A percentile compares a stretch with the other conserved stretches of the same genome.
Conservation (phyloP, 179 eudicot species). For the Dionaea muscipula region DNA sequence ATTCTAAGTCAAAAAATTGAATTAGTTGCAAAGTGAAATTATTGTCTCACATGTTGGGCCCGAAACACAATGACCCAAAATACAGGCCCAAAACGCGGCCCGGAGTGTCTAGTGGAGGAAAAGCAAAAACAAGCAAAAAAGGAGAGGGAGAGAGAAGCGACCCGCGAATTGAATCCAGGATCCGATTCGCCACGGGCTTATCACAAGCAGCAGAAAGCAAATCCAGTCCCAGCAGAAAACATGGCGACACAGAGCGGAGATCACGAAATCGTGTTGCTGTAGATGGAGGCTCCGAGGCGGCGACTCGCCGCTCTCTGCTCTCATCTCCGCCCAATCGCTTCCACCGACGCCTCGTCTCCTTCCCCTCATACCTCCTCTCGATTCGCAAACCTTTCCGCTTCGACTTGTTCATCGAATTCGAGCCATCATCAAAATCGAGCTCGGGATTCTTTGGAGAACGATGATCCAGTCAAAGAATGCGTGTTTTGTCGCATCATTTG, state of each 20-base stretch:
- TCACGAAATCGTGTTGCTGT: background rate
- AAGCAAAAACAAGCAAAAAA: too few species aligned
- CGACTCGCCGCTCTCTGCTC: conserved; percentile 24
- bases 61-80: too few species aligned
- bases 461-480: conserved; percentile 24
- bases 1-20: too few species aligned
- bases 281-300: conserved; percentile 20
- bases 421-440: conserved; percentile 9
- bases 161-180: too few species aligned
- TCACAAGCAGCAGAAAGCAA: too few species aligned
- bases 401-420: conserved; percentile 12
- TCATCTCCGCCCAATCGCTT: conserved; percentile 22
- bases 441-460: conserved; percentile 9
- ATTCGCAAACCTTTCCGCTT: background rate
- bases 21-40: too few species aligned
- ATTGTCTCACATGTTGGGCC: too few species aligned
- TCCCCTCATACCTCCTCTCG: background rate
- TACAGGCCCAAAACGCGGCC: too few species aligned
- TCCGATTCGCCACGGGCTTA: too few species aligned
- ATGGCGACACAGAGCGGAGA: conserved; percentile 7
- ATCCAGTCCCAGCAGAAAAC: conserved; percentile 4
- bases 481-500: conserved; percentile 58
- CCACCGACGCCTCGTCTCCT: conserved; percentile 7
- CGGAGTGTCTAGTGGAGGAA: too few species aligned
- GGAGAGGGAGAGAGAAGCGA: too few species aligned